Evolutionary conservation across 1,139 yeast genomes (phyloP), one percentile per base, ranked within the genome.

Genomic region (Saccharomyces pastorianus): DNA sequence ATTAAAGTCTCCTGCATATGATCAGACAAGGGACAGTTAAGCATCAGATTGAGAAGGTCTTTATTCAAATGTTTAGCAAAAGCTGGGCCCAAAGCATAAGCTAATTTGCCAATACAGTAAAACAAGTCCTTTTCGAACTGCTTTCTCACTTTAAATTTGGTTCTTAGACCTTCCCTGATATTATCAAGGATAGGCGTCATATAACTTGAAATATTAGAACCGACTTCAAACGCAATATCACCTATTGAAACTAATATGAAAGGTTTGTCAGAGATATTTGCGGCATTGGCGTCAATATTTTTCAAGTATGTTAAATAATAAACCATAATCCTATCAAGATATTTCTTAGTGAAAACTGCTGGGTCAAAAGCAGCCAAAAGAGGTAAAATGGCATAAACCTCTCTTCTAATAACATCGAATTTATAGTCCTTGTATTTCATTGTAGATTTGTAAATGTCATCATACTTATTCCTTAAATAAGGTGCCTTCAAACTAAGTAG

Each of bases 81-180:
- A 0, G 96, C 96, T n/a, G 96, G 96, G 0, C 97, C 98, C 11
- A 91, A 90, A 0, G 98, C 95, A 26, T 80, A 79, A 0, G 96
- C 91, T 50, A 93, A 74, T 71, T 88, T 87, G 0, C 95, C 89
- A 51, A 93, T 79, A 67, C 98, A 93, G 61, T 87, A 90, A 64
- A 91, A 93, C 25, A 93, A 83, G 0, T 96, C 91, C 0, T 90
- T 86, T 61, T 89, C 96, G 47, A 88, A 84, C 52, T 86, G 93
- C 64, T 82, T 85, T 59, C 86, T 77, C 38, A 76, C 74, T 51
- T 83, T 83, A 47, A 81, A 82, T 67, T 85, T 89, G 0, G 89
- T 76, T n/a, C 84, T 79, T 49, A 93, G 74, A 0, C 95, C 95
- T 58, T 91, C 97, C 64, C 91, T 77, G 26, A 91, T 82, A 61